Evolutionary conservation across 2,329 filamentous ascomycete genomes (phyloP).

Genomic region (Chrysoporthe austroafricana): DNA sequence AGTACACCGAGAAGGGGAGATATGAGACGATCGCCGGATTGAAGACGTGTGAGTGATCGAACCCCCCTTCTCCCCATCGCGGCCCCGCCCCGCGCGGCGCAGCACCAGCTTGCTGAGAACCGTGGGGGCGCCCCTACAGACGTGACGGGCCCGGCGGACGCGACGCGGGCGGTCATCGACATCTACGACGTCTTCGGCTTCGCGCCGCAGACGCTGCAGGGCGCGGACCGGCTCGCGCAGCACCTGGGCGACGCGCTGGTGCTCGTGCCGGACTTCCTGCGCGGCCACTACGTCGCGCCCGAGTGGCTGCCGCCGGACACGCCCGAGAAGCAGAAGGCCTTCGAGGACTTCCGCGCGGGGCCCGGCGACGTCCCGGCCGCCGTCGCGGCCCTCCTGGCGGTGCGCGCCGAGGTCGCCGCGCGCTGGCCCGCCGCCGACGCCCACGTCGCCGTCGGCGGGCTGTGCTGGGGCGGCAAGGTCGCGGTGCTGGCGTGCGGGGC

Average conservation of each 20-base stretch:
- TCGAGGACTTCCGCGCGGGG: slow-evolving; percentile 39
- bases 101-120: not conserved
- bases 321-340: slow-evolving; percentile 44
- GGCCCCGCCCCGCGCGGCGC: too few species aligned
- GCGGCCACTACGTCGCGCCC: slow-evolving; percentile 40
- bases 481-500: slow-evolving; percentile 42
- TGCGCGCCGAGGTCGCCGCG: slow-evolving; percentile 38
- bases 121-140: slow-evolving; percentile 35
- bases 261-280: slow-evolving; percentile 46
- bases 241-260: slow-evolving; percentile 43
- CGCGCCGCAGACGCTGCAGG: slow-evolving; percentile 50
- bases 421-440: slow-evolving; percentile 43
- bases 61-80: too few species aligned
- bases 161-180: slow-evolving; percentile 45
- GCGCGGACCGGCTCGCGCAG: slow-evolving; percentile 49
- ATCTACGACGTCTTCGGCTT: slow-evolving; percentile 55
- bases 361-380: slow-evolving; percentile 38
- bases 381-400: slow-evolving; percentile 37
- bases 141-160: slow-evolving; percentile 39
- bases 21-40: slow-evolving; percentile 46
- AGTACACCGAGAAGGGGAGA: slow-evolving; percentile 46
- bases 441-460: slow-evolving; percentile 49
- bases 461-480: slow-evolving; percentile 55
- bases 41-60: slow-evolving; percentile 44
- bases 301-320: slow-evolving; percentile 46